These are phyloP conservation scores for Microsporum canis DNA, from an alignment of 2,329 filamentous ascomycete species.

Conservation along the genomic window DNA sequence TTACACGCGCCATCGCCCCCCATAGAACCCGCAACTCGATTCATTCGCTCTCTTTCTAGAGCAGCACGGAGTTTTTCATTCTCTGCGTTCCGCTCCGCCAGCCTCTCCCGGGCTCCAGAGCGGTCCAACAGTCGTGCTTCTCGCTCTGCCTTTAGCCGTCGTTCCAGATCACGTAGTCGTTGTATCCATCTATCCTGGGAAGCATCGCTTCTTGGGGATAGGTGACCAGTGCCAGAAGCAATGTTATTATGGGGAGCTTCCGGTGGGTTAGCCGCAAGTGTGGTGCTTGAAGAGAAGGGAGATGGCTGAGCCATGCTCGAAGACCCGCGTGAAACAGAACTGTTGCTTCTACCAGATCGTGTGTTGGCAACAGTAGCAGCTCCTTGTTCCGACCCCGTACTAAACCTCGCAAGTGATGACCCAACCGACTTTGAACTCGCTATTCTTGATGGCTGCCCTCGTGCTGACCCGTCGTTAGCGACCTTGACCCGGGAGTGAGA, in stretches of 20 bases:
- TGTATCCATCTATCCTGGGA: slow-evolving; percentile 72
- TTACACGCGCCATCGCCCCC: slow-evolving; percentile 5
- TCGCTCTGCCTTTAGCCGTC: slow-evolving; percentile 76
- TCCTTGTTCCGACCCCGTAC: slow-evolving; percentile 13
- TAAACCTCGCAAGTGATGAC: slow-evolving; percentile 1
- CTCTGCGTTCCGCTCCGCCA: slow-evolving; percentile 64
- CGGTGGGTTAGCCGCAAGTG: slow-evolving; percentile 17
- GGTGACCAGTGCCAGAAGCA: slow-evolving; percentile 14
- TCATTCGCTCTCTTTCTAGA: slow-evolving; percentile 47
- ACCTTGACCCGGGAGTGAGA: slow-evolving; percentile 48
- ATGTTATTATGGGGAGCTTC: background rate
- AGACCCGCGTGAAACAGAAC: slow-evolving; percentile 20
- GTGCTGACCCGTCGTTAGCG: slow-evolving; percentile 28
- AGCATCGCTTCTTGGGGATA: slow-evolving; percentile 19
- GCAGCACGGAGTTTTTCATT: slow-evolving; percentile 58
- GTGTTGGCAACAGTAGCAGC: slow-evolving; percentile 13
- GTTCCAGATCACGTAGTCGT: slow-evolving; percentile 74
- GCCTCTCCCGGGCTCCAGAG: slow-evolving; percentile 64
- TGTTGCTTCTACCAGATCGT: slow-evolving; percentile 20
- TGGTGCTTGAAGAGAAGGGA: slow-evolving; percentile 23
- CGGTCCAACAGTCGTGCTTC: slow-evolving; percentile 78
- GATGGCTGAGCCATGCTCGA: slow-evolving; percentile 26
- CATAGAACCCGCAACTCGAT: slow-evolving; percentile 14
- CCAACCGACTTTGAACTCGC: background rate
- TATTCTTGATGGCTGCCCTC: slow-evolving; percentile 15